Percentiles rank a stretch among this genome's conserved stretches.
Evolutionary conservation across 2,329 filamentous ascomycete genomes (phyloP).

Genomic region (Sarocladiaceae sp.): DNA sequence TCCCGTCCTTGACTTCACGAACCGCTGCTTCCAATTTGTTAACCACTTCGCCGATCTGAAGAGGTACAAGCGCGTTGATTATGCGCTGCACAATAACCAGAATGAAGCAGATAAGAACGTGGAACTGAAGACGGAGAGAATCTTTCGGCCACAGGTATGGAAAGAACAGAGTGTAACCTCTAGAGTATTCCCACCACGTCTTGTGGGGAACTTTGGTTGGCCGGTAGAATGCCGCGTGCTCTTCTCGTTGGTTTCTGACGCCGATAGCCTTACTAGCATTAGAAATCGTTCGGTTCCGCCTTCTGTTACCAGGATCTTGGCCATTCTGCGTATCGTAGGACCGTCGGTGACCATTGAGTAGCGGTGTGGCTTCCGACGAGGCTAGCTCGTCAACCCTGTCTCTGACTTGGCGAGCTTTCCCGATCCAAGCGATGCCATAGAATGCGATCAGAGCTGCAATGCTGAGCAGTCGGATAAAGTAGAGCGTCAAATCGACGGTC

Average conservation of each 20-base stretch:
- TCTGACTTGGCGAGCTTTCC: constrained; percentile 32
- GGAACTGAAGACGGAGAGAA: constrained; percentile 62
- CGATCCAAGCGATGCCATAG: constrained; percentile 34
- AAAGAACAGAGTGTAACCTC: constrained; percentile 89
- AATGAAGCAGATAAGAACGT: constrained; percentile 75
- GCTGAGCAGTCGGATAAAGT: constrained; percentile 61
- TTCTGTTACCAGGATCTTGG: constrained; percentile 18
- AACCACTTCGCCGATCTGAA: constrained; percentile 76
- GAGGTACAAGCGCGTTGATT: constrained; percentile 81
- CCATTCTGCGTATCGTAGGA: constrained; percentile 29
- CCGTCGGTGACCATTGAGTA: constrained; percentile 43
- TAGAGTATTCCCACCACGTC: constrained; percentile 94
- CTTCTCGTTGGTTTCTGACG: constrained; percentile 24
- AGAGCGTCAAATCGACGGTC: constrained; percentile 56
- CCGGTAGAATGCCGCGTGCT: constrained; percentile 79
- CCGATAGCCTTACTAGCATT: constrained; percentile 30
- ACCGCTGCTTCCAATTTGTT: constrained; percentile 54
- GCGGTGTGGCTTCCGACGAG: constrained; percentile 41
- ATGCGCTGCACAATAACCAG: constrained; percentile 74
- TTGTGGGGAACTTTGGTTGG: constrained; percentile 79
- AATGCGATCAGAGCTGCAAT: constrained; percentile 53
- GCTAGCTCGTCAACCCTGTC: constrained; percentile 27
- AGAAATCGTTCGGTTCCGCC: constrained; percentile 29
- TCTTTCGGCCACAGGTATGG: constrained; percentile 95
- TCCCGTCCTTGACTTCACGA: constrained; percentile 38